Evolutionary conservation across 2,329 filamentous ascomycete genomes (phyloP).

Genomic region (Penicillium sp.): DNA sequence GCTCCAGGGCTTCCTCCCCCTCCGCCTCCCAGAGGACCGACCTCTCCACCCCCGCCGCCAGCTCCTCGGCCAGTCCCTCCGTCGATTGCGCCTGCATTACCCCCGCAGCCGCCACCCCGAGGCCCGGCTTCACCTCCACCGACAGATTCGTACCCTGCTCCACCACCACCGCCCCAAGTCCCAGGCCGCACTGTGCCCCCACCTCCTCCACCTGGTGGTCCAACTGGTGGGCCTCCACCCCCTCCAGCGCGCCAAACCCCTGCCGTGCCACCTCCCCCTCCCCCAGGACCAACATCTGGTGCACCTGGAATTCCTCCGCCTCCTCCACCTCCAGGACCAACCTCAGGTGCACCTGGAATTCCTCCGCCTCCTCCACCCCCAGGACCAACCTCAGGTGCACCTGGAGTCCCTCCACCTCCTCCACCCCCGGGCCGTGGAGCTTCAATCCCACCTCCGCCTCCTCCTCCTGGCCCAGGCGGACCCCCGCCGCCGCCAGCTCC

Average conservation of each 20-base stretch:
- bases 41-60: conserved; percentile 47
- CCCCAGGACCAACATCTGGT: conserved; percentile 24
- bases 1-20: conserved; percentile 56
- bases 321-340: conserved; percentile 33
- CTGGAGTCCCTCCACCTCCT: conserved; percentile 38
- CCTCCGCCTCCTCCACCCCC: conserved; percentile 32
- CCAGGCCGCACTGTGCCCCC: conserved; percentile 19
- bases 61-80: conserved; percentile 32
- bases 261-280: conserved; percentile 23
- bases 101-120: conserved; percentile 46
- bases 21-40: conserved; percentile 49
- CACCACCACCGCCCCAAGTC: conserved; percentile 39
- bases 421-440: conserved; percentile 22
- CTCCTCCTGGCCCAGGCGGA: conserved; percentile 28
- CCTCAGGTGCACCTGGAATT: conserved; percentile 34
- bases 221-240: conserved; percentile 32
- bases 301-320: conserved; percentile 35
- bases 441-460: conserved; percentile 38
- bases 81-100: conserved; percentile 35
- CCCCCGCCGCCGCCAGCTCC: conserved; percentile 32
- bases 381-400: conserved; percentile 14
- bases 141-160: conserved; percentile 25
- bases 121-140: conserved; percentile 31
- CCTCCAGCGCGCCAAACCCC: conserved; percentile 17
- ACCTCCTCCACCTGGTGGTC: conserved; percentile 30